Base-by-base conservation (phyloP, 2,329 filamentous ascomycete species). In the Penicillium sp. region DNA sequence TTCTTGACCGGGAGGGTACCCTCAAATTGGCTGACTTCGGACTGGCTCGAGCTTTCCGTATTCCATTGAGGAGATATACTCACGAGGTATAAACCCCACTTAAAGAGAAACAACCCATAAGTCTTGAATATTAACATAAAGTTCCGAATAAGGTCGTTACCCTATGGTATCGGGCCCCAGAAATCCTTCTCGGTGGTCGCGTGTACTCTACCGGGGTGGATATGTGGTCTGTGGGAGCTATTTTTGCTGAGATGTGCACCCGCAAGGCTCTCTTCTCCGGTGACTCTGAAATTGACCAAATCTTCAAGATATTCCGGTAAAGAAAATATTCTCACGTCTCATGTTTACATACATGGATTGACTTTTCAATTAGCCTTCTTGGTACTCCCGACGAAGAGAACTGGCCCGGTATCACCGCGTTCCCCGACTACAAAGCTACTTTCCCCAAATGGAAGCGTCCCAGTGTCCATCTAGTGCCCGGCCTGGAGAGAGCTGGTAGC, bases 191-290 rank as follows among this genome's bases (percentile, higher is more conserved):
- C 41, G 94, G 94, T 48, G 93, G 89, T 66, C 82, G 94, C 61
- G 97, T 92, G n/a, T 99, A 99, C 79, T 97, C 96, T 76, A 97
- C 94, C 14, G 95, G 90, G 76, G 97, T 99, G 72, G 94, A 99
- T 70, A 97, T 99, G 71, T 99, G 94, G 94, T 96, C 91, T 6
- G 93, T 93, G 5, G 94, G 94, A 51, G 97, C 94, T 74, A 99
- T 99, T 79, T 97, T 99, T 93, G 94, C 94, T 7, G 94, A 99
- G 76, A 97, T 99, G 91, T 97, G 94, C 74, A 97, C 93, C 0
- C 93, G 94, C 6, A 84, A 92, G n/a, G 94, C 94, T 0, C 82
- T 99, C 4, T 99, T 99, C 77, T 93, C 94, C 0, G 94, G 94
- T 53, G 97, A 93, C 2, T 96, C 93, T 34, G 97, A 99, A 71